phyloP scores from a whole-genome alignment of 768 basidiomycete species.

The Trametes meyenii region DNA sequence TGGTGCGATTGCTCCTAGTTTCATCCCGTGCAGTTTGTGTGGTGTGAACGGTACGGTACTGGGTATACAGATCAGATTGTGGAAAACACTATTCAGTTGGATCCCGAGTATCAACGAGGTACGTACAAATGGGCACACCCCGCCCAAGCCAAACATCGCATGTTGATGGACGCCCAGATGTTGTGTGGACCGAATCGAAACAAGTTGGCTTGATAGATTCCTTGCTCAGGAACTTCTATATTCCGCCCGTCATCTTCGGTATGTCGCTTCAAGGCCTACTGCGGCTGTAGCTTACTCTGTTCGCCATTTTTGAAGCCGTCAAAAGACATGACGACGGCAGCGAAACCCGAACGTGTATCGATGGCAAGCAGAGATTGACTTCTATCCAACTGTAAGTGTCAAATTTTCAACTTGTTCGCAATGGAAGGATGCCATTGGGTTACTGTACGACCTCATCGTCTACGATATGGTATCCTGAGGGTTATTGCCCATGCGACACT shows the following conservation, averaged over 20 bases:
- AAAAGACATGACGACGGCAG: constrained; percentile 42
- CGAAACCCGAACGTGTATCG: constrained; percentile 59
- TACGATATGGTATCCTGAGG: too few relatives aligned
- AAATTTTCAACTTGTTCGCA: background rate
- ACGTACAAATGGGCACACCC: constrained; percentile 4
- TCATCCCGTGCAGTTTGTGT: background rate
- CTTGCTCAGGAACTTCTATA: constrained; percentile 61
- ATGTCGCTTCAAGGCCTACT: constrained; percentile 20
- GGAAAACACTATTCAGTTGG: constrained; percentile 50
- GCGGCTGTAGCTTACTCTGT: background rate
- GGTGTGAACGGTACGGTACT: background rate
- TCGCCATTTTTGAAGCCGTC: constrained; percentile 39
- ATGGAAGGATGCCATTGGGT: background rate
- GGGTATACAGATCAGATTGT: constrained; percentile 48
- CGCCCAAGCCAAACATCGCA: too few relatives aligned
- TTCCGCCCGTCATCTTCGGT: constrained; percentile 73
- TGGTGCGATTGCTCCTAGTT: constrained; percentile 35
- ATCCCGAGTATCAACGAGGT: constrained; percentile 73
- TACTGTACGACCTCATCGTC: background rate
- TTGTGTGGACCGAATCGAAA: constrained; percentile 68
- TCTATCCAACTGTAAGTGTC: constrained; percentile 56
- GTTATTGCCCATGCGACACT: too few relatives aligned
- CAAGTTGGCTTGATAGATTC: constrained; percentile 68
- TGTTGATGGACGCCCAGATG: constrained; percentile 39
- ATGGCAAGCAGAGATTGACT: constrained; percentile 75